Percentiles rank a stretch among this genome's conserved stretches.
Evolutionary conservation across 148 eudicot species (phyloP).

Genomic region (Persicaria tinctoria): DNA sequence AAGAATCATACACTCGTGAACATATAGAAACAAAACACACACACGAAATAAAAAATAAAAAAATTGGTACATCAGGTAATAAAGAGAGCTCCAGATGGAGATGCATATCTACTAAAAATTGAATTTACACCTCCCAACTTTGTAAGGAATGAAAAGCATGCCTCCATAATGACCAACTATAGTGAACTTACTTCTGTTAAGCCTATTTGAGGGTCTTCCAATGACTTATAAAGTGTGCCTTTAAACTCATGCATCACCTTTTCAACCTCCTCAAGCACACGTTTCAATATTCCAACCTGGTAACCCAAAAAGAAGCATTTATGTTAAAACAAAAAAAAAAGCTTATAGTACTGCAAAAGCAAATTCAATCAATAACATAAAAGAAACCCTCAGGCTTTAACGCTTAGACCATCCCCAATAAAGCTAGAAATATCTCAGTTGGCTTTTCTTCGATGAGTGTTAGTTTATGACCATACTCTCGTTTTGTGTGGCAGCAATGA

Average conservation of each 20-base stretch:
- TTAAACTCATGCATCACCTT: slow-evolving; percentile 93
- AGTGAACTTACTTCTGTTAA: slow-evolving; percentile 56
- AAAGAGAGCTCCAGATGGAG: not conserved
- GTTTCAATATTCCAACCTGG: slow-evolving; percentile 95
- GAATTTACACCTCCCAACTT: not conserved
- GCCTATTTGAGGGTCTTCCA: slow-evolving; percentile 94
- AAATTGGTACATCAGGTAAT: not conserved
- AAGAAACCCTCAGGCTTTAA: too few relatives aligned
- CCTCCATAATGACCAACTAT: not conserved
- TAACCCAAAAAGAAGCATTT: slow-evolving; percentile 14
- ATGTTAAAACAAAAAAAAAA: not conserved
- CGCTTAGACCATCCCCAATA: too few relatives aligned
- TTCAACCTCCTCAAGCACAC: slow-evolving; percentile 97
- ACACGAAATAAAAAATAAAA: not conserved
- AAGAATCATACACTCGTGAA: not conserved
- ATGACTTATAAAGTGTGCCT: slow-evolving; percentile 79
- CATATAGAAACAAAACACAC: too few relatives aligned
- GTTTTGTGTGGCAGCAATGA: not conserved
- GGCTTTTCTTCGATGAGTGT: too few relatives aligned
- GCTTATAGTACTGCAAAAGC: too few relatives aligned
- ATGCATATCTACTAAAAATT: not conserved
- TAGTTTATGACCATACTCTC: too few relatives aligned
- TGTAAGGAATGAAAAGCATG: not conserved
- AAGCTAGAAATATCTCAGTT: too few relatives aligned
- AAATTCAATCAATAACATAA: too few relatives aligned